Conservation (phyloP, 768 basidiomycete species). For the Nevesoporus exiguus region DNA sequence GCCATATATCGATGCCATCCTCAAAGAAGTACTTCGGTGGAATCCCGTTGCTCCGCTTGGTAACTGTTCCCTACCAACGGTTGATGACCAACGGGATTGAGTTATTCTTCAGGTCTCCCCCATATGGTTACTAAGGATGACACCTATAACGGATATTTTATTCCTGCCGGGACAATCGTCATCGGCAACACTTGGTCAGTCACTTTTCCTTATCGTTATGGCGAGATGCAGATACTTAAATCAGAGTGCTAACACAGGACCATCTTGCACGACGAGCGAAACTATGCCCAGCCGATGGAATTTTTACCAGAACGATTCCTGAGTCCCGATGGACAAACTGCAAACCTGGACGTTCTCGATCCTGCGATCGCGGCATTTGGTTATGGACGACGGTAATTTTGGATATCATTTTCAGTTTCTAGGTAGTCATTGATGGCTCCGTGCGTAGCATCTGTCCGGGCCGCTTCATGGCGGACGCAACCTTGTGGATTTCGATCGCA, state of each 20-base stretch:
- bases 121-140: slow-evolving; percentile 34
- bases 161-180: slow-evolving; percentile 43
- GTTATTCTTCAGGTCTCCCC: slow-evolving; percentile 24
- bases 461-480: slow-evolving; percentile 41
- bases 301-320: slow-evolving; percentile 41
- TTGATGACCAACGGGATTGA: slow-evolving; percentile 10
- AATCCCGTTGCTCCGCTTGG: slow-evolving; percentile 34
- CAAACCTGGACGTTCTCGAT: slow-evolving; percentile 29
- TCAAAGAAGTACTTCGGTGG: slow-evolving; percentile 33
- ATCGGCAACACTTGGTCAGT: slow-evolving; percentile 57
- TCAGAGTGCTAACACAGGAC: slow-evolving; percentile 27
- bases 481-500: slow-evolving; percentile 35
- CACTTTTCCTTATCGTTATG: neutral
- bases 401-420: neutral
- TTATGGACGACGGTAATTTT: slow-evolving; percentile 34
- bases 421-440: neutral
- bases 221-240: slow-evolving; percentile 4
- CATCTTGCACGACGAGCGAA: slow-evolving; percentile 36
- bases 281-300: slow-evolving; percentile 32
- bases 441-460: slow-evolving; percentile 40
- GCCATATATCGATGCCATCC: slow-evolving; percentile 28
- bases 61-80: slow-evolving; percentile 18
- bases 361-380: slow-evolving; percentile 33
- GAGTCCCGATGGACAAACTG: slow-evolving; percentile 33
- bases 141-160: slow-evolving; percentile 30